A percentile compares a stretch with the other conserved stretches of the same genome.
Evolutionary conservation across 1,284 basidiomycete genomes (phyloP).

Genomic region (Ustilago nuda): DNA sequence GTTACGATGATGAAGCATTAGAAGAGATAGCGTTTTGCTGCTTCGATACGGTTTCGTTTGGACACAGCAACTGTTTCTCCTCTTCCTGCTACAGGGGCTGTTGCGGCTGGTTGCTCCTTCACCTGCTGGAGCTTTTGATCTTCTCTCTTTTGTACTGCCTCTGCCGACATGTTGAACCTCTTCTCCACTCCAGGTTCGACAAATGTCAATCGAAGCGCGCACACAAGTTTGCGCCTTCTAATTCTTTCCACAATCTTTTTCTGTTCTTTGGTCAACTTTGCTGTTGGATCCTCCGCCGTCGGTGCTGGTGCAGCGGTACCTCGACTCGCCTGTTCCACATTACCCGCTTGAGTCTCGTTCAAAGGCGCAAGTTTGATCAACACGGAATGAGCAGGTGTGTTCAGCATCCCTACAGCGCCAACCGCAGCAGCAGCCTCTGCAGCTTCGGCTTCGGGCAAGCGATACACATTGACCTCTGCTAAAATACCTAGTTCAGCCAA

Average conservation of each 20-base stretch:
- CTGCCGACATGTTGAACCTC: not conserved
- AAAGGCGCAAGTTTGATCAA: constrained; percentile 21
- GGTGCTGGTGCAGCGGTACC: not conserved
- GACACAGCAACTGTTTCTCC: not conserved
- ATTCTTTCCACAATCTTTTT: constrained; percentile 30
- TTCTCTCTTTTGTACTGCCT: not conserved
- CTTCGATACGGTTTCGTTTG: constrained; percentile 31
- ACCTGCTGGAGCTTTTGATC: not conserved
- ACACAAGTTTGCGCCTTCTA: constrained; percentile 28
- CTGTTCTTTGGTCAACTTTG: not conserved
- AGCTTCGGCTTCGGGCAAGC: not conserved
- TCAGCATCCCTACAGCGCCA: not conserved
- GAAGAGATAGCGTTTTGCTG: constrained; percentile 47
- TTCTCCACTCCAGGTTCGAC: constrained; percentile 32
- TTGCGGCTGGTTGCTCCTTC: not conserved
- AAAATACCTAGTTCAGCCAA: constrained; percentile 8
- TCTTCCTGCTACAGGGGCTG: not conserved
- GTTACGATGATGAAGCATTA: constrained; percentile 4
- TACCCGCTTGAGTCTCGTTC: constrained; percentile 1
- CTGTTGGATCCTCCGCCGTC: not conserved
- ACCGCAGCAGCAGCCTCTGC: constrained; percentile 2
- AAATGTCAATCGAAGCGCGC: constrained; percentile 20
- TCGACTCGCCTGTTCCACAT: not conserved
- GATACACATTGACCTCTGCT: constrained; percentile 20
- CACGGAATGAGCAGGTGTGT: constrained; percentile 19